A percentile compares a stretch with the other conserved stretches of the same genome.
Conservation (phyloP, 805 yeast species). For the Ogataea kodamae region DNA sequence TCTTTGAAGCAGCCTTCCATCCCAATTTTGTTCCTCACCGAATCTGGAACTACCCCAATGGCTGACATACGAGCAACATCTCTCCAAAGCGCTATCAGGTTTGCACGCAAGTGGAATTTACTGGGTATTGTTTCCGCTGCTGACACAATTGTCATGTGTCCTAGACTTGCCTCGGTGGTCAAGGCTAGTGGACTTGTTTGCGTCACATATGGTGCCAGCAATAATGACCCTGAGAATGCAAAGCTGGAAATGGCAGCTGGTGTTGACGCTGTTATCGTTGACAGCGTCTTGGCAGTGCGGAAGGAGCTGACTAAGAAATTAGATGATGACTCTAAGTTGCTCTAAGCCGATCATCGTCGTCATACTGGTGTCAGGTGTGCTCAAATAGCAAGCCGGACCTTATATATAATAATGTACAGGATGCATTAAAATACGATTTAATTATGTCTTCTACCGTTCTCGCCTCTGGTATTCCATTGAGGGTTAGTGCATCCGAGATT, state of each 20-base stretch:
- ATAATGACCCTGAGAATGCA: constrained; percentile 81
- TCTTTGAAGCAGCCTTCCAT: constrained; percentile 91
- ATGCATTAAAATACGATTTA: constrained; percentile 1
- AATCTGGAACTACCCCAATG: constrained; percentile 80
- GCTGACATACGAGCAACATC: constrained; percentile 87
- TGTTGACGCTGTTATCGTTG: constrained; percentile 98
- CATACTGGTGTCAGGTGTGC: constrained; percentile 8
- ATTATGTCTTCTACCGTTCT: constrained; percentile 39
- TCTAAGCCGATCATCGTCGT: constrained; percentile 1
- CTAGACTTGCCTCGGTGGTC: constrained; percentile 86
- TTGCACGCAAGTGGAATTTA: constrained; percentile 86
- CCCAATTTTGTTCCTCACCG: constrained; percentile 87
- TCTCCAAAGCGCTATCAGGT: constrained; percentile 85
- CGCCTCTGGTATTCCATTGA: constrained; percentile 53
- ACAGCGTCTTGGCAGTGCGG: constrained; percentile 89
- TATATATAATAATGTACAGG: constrained; percentile 2
- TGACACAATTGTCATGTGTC: constrained; percentile 80
- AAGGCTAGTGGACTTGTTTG: constrained; percentile 89
- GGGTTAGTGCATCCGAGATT: constrained; percentile 48
- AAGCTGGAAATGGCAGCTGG: constrained; percentile 87
- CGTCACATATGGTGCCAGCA: constrained; percentile 83
- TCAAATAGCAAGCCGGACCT: constrained; percentile 1
- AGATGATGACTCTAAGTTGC: constrained; percentile 12
- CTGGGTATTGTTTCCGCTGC: constrained; percentile 92
- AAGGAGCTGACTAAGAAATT: constrained; percentile 54